Percentiles rank a stretch among this genome's conserved stretches.
Conservation (phyloP, 2,329 filamentous ascomycete species). For the Penicillium hesseltinei region DNA sequence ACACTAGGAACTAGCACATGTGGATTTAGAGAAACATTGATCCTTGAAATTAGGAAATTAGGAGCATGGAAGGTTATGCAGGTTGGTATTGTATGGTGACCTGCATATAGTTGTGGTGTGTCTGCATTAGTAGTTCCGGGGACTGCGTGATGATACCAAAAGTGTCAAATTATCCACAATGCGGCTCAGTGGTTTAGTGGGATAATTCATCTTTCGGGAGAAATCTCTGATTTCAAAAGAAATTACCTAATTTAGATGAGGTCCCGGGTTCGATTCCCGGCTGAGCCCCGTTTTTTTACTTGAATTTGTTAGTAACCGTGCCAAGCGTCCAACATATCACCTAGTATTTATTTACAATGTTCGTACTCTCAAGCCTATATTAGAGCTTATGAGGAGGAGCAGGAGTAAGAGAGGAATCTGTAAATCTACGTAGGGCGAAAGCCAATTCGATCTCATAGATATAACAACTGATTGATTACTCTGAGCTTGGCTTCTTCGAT, state of each 20-base stretch:
- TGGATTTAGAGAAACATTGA: too few species aligned
- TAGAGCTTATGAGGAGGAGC: too few species aligned
- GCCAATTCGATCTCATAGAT: background rate
- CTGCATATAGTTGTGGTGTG: background rate
- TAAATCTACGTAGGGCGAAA: background rate
- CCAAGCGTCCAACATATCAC: too few species aligned
- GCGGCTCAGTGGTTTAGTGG: conserved; percentile 7
- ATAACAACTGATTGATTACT: background rate
- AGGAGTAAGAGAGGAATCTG: too few species aligned
- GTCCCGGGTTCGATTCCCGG: conserved; percentile 7
- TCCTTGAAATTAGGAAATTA: background rate
- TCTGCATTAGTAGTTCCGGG: background rate
- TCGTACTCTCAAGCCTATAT: too few species aligned
- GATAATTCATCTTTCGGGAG: conserved; percentile 5
- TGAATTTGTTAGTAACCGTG: too few species aligned
- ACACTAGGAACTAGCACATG: background rate
- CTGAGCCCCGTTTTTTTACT: background rate
- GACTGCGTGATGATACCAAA: background rate
- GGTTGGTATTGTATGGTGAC: background rate
- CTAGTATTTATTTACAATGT: too few species aligned
- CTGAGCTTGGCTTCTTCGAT: background rate
- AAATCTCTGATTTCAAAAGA: conserved; percentile 2
- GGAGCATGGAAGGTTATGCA: background rate
- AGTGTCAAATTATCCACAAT: accelerated
- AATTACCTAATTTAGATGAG: conserved; percentile 1